Percentiles rank a stretch among this genome's conserved stretches.
Conservation (phyloP, 1,284 basidiomycete genomes). For the Rhodotorula glutinis region DNA sequence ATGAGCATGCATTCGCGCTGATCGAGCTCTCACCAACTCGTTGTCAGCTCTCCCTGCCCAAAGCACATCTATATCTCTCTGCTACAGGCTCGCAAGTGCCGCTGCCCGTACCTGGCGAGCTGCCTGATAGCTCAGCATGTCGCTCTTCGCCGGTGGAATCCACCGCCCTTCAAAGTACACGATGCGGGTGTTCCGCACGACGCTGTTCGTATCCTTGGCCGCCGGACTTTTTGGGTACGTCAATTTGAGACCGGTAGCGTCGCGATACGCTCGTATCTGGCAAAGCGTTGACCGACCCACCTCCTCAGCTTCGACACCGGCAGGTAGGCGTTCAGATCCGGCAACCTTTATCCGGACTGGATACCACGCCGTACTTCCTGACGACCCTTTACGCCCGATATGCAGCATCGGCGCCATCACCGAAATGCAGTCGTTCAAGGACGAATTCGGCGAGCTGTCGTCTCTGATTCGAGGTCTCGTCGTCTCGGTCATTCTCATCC, state of each 20-base stretch:
- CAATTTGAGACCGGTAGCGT: no score
- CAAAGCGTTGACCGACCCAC: no score
- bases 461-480: slow-evolving; percentile 51
- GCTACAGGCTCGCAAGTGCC: no score
- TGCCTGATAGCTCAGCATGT: neutral
- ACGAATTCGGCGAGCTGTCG: slow-evolving; percentile 47
- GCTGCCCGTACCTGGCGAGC: no score
- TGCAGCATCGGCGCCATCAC: slow-evolving; percentile 53
- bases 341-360: neutral
- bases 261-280: no score
- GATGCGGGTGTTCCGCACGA: neutral
- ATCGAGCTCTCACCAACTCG: no score
- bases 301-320: slow-evolving; percentile 42
- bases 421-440: slow-evolving; percentile 53
- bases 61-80: no score
- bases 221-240: slow-evolving; percentile 5
- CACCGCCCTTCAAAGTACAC: slow-evolving; percentile 1
- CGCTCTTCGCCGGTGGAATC: neutral
- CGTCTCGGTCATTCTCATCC: slow-evolving; percentile 52
- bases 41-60: no score
- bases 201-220: neutral
- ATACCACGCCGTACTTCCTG: no score
- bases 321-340: slow-evolving; percentile 35
- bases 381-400: no score
- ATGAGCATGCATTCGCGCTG: no score